Percentiles rank a stretch among this genome's conserved stretches.
Conservation (phyloP, 1,284 basidiomycete genomes). For the Cutaneotrichosporon sp. region DNA sequence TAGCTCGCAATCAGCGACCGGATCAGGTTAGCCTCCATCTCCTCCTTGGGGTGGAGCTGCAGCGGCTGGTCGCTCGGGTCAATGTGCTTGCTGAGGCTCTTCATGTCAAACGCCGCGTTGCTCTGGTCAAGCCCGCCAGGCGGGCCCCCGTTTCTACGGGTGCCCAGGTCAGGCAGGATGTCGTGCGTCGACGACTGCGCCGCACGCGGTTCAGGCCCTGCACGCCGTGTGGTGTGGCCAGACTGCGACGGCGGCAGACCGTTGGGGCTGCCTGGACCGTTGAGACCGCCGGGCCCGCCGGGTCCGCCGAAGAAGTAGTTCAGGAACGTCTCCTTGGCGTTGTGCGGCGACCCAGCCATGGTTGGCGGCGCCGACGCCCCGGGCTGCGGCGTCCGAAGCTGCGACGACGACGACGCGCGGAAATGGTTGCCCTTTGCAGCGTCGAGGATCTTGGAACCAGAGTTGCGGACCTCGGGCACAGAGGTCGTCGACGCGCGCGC, state of each 20-base stretch:
- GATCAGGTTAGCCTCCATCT: constrained; percentile 94
- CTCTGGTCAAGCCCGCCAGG: constrained; percentile 63
- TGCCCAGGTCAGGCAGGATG: constrained; percentile 45
- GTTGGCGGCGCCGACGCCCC: constrained; percentile 9
- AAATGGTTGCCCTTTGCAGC: constrained; percentile 19
- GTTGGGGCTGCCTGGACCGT: background rate
- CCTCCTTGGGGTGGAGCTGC: constrained; percentile 71
- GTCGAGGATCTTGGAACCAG: constrained; percentile 19
- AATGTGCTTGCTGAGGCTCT: constrained; percentile 92
- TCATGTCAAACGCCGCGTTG: constrained; percentile 94
- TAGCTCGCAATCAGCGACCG: constrained; percentile 91
- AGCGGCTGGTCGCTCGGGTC: constrained; percentile 61
- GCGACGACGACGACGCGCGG: constrained; percentile 14
- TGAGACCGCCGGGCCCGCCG: constrained; percentile 19
- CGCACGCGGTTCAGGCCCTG: background rate
- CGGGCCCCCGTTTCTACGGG: constrained; percentile 31
- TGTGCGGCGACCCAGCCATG: constrained; percentile 38
- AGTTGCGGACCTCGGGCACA: constrained; percentile 60
- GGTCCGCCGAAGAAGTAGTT: constrained; percentile 91
- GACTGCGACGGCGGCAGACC: constrained; percentile 6
- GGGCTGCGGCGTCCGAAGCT: constrained; percentile 18
- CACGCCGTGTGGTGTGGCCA: background rate
- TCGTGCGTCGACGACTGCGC: constrained; percentile 15
- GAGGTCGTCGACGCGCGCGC: constrained; percentile 73
- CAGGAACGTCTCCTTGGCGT: constrained; percentile 79